phyloP scores from a whole-genome alignment of 495 filamentous ascomycete species.

The Paragyromitra xinjiangensis region DNA sequence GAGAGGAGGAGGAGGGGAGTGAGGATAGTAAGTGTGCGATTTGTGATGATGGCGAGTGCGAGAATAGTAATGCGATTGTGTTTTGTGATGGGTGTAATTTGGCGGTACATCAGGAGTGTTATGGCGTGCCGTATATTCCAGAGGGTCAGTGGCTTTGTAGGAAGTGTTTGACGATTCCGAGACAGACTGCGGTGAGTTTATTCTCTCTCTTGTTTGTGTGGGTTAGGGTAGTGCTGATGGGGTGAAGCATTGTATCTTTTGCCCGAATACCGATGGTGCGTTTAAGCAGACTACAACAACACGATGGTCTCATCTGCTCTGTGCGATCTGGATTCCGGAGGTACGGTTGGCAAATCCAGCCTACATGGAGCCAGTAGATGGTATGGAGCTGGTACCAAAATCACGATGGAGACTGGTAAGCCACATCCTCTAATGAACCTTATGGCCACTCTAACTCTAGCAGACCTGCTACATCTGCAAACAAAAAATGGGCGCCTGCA shows the following conservation, averaged over 20 bases:
- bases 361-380: constrained; percentile 97
- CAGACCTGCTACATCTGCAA: constrained; percentile 91
- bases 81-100: constrained; percentile 99
- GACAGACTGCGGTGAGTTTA: constrained; percentile 78
- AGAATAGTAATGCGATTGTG: constrained; percentile 99
- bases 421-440: background rate
- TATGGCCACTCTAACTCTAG: background rate
- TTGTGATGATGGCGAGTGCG: constrained; percentile 97
- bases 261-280: constrained; percentile 94
- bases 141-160: constrained; percentile 98
- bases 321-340: constrained; percentile 98
- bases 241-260: constrained; percentile 88
- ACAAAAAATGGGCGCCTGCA: constrained; percentile 96
- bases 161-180: constrained; percentile 93
- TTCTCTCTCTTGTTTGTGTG: constrained; percentile 21
- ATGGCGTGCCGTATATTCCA: constrained; percentile 97
- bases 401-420: constrained; percentile 82
- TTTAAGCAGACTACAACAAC: constrained; percentile 97
- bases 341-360: constrained; percentile 94
- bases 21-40: constrained; percentile 98
- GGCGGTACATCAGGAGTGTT: constrained; percentile 98
- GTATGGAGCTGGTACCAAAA: constrained; percentile 95
- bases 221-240: constrained; percentile 6
- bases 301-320: constrained; percentile 95
- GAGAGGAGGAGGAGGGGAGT: constrained; percentile 82